These are phyloP conservation scores for Ilyonectria destructans DNA, from an alignment of 2,329 filamentous ascomycete species.

Conservation along the genomic window DNA sequence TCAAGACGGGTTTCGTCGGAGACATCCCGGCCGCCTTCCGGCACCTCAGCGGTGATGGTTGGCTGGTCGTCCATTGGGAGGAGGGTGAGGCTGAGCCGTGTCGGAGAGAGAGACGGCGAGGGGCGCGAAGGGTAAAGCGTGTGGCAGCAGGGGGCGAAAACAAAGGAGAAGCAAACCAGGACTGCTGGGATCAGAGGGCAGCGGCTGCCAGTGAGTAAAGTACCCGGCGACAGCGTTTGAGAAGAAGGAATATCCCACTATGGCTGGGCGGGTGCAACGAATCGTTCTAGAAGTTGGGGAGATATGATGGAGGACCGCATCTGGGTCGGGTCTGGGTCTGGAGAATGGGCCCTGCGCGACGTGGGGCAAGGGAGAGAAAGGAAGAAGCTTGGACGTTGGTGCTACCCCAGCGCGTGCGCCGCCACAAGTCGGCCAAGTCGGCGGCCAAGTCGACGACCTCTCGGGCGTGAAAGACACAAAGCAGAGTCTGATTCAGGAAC, in stretches of 20 bases:
- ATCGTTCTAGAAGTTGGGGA: constrained; percentile 43
- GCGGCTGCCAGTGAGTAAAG: constrained; percentile 23
- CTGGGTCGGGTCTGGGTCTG: constrained; percentile 8
- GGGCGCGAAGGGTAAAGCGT: constrained; percentile 1
- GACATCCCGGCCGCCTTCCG: constrained; percentile 50
- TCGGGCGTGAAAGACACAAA: not conserved
- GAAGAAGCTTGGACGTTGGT: constrained; percentile 47
- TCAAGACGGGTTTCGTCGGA: constrained; percentile 68
- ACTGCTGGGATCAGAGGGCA: constrained; percentile 13
- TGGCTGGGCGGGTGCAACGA: constrained; percentile 31
- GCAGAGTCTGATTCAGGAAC: not conserved
- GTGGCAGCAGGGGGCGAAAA: constrained; percentile 25
- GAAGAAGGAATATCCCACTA: constrained; percentile 12
- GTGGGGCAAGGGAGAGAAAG: constrained; percentile 39
- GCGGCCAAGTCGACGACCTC: not conserved
- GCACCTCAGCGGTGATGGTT: constrained; percentile 40
- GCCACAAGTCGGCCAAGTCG: not conserved
- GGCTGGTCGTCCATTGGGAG: constrained; percentile 44
- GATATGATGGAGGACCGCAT: constrained; percentile 28
- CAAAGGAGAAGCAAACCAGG: constrained; percentile 31
- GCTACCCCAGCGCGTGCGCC: constrained; percentile 36
- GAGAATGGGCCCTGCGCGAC: constrained; percentile 32
- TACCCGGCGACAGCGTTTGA: constrained; percentile 34
- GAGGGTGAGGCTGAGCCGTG: constrained; percentile 17
- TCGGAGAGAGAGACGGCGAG: constrained; percentile 1